Percentiles rank a stretch among this genome's conserved stretches.
Evolutionary conservation across 768 basidiomycete genomes (phyloP).

Genomic region (Thelephora aurantiotincta): DNA sequence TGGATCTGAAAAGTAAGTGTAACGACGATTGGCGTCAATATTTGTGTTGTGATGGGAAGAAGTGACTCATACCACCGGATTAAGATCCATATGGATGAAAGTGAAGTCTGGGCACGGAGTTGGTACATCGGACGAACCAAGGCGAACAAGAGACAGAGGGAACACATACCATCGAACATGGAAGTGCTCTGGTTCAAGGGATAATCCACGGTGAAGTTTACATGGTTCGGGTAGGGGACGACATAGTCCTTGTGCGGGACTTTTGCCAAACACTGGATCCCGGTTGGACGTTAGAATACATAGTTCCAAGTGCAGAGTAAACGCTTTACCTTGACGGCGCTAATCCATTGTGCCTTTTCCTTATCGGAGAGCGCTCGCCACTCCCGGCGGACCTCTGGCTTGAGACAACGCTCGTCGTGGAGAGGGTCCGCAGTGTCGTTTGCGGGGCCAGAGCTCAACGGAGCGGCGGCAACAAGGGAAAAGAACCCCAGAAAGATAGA

Average conservation of each 20-base stretch:
- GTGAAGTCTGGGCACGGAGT: slow-evolving; percentile 4
- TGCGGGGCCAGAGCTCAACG: no score
- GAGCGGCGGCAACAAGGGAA: no score
- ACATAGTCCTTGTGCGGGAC: not conserved
- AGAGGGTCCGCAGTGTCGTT: no score
- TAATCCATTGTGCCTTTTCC: slow-evolving; percentile 12
- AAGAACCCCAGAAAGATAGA: no score
- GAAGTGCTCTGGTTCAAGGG: not conserved
- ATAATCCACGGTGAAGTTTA: no score
- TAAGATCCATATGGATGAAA: slow-evolving; percentile 16
- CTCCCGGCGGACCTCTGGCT: slow-evolving; percentile 12
- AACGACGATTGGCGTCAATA: not conserved
- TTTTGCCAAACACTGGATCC: not conserved
- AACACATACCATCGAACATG: slow-evolving; percentile 1
- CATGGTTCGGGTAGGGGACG: no score
- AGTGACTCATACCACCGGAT: slow-evolving; percentile 3
- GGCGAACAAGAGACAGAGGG: not conserved
- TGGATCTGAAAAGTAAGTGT: slow-evolving; percentile 9
- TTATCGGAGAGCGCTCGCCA: slow-evolving; percentile 9
- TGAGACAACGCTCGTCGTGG: slow-evolving; percentile 2
- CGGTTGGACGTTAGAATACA: no score
- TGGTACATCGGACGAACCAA: not conserved
- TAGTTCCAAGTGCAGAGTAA: not conserved
- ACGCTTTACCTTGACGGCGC: slow-evolving; percentile 11
- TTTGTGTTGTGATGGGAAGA: not conserved